Evolutionary conservation across 2,329 filamentous ascomycete genomes (phyloP), one percentile per base, ranked within the genome.

Genomic region (Cephalotrichum gorgonifer): DNA sequence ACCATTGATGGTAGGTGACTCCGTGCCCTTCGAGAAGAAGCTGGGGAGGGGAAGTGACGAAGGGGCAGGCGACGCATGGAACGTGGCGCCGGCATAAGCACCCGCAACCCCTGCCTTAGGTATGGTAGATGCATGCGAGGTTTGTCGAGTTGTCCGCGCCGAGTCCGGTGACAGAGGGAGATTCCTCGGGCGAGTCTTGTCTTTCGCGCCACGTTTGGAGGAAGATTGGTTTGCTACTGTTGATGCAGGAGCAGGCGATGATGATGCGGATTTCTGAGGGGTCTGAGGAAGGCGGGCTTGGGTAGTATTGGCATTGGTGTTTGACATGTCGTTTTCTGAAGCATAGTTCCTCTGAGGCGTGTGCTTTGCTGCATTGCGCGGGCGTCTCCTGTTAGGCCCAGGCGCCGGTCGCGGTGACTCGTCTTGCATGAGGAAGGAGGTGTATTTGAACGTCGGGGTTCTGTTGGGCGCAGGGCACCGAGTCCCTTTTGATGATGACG

Each of bases 1-100:
- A 14, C n/a, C n/a, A 14, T 43, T n/a, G 41, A 25, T 23, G 15
- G 46, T 31, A 12, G 46, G 46, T 22, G 46, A 48, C 17, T 42
- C 46, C 14, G 25, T 22, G 15, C 35, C 47, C 58, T 85, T 90
- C 26, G 85, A 84, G 30, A 73, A 79, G 64, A 96, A 95, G 60
- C 85, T 94, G 11, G 93, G 93, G 51, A 96, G 85, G 1, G 93
- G 93, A 28, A 98, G 73, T 23, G 88, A 83, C 8, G 89, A 94
- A 1, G 93, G 86, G 2, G 90, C 91, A 20, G 93, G 93, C 8
- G 93, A 97, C 38, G 89, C 87, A 65, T 96, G 90, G 64, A 97
- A 98, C 5, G 89, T 94, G 30, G 91, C 86, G 14, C 91, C 93
- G 35, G 93, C 93, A 67, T 95, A 98, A 43, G 85, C 82, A 52